These are phyloP conservation scores for Syncephalastrum monosporum DNA, from an alignment of 371 early-diverging fungal genomes.

Conservation along the genomic window DNA sequence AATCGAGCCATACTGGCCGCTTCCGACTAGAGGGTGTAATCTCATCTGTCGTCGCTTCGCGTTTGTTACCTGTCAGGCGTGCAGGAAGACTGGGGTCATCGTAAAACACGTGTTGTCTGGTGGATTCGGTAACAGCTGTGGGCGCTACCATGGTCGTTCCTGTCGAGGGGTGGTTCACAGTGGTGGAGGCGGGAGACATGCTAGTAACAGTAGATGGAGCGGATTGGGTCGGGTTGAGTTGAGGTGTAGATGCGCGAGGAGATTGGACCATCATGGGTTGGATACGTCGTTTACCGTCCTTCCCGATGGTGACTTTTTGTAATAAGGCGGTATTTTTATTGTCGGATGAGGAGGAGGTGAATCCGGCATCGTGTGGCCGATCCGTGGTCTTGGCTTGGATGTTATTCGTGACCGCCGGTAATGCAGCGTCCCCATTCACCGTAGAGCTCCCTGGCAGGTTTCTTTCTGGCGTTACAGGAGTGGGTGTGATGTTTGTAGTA, in stretches of 20 bases:
- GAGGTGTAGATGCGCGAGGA: no score
- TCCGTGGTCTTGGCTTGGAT: not conserved
- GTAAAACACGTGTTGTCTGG: no score
- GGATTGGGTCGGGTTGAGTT: no score
- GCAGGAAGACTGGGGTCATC: no score
- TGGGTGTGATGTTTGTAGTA: conserved; percentile 10
- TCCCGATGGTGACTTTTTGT: conserved; percentile 68
- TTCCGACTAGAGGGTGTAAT: conserved; percentile 12
- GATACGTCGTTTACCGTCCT: conserved; percentile 80
- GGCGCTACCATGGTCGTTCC: no score
- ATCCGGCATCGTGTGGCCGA: conserved; percentile 10
- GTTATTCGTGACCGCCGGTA: not conserved
- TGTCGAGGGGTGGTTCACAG: no score
- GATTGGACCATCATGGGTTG: conserved; percentile 51
- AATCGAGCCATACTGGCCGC: conserved; percentile 37
- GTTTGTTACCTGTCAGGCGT: no score
- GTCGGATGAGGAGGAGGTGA: conserved; percentile 21
- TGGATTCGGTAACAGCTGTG: no score
- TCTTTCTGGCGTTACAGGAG: not conserved
- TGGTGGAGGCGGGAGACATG: no score
- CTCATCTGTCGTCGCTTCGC: conserved; percentile 9
- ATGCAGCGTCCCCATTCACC: not conserved
- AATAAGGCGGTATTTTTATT: conserved; percentile 13
- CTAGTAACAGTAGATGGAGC: no score
- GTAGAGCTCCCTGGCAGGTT: not conserved